Base-by-base conservation (phyloP, 176 grass and related monocot species). In the Musa itinerans region DNA sequence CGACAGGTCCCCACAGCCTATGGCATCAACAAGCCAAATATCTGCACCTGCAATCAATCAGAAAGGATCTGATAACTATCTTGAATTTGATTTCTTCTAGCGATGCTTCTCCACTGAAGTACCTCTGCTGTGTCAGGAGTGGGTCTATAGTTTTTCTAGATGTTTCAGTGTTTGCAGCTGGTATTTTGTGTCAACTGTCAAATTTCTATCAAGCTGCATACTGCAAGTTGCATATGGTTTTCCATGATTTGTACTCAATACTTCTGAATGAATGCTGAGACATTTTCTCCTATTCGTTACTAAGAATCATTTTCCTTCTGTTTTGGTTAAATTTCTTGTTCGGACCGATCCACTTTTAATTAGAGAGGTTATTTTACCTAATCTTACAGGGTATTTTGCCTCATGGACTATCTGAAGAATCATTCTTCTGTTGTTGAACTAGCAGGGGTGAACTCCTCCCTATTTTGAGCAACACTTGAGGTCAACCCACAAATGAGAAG, bases 41-140 rank as follows among this genome's bases (percentile, higher is more conserved):
- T 11, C 63, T 65, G 22, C 21, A 24, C 23, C 63, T 26, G 21
- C 21, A 11, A 25, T 65, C 63, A 24, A 65, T 24, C 63, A 65
- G 11, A 22, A 65, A 25, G 63, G 23, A 11, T 27, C 63, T 26
- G 63, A 5, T 26, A 21, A 25, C n/a, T 24, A 65, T 65, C 21
- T 25, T 11, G 10, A 65, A 65, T 65, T 65, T 24, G 63, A 65
- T 65, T 24, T 65, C 63, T 65, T 65, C 21, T 65, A 65, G 63
- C 13, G 11, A 65, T 65, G n/a, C 63, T 65, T 65, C 22, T 24
- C 24, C 23, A 10, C 11, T 8, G 22, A 65, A 65, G 22, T 15
- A 9, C 20, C 22, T 10, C 19, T 27, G 63, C 24, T 12, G 10
- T 65, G 9, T 63, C 8, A 21, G 19, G 34, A 43, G 34, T 6